Percentiles rank a stretch among this genome's conserved stretches.
These are phyloP conservation scores for Aureobasidium leucospermi DNA, from an alignment of 2,329 filamentous ascomycete species.

Conservation along the genomic window DNA sequence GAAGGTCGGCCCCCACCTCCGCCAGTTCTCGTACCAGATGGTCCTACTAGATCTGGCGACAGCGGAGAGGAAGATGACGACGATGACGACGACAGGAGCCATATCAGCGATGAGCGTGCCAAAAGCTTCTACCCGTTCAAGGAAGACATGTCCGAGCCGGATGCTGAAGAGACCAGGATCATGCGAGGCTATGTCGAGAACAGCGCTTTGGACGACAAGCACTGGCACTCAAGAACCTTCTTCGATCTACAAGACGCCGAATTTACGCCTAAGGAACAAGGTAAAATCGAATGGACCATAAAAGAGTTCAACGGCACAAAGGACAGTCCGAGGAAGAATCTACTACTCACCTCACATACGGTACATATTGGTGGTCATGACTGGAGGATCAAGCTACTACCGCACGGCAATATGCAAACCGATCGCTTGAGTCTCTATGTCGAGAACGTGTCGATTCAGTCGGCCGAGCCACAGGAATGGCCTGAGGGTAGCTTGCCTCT, in stretches of 20 bases:
- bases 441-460: slow-evolving; percentile 48
- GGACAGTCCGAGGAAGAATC: slow-evolving; percentile 51
- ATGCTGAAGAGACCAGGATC: slow-evolving; percentile 51
- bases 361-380: slow-evolving; percentile 53
- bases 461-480: slow-evolving; percentile 19
- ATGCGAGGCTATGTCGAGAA: slow-evolving; percentile 45
- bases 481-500: slow-evolving; percentile 23
- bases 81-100: slow-evolving; percentile 22
- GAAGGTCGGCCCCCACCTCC: slow-evolving; percentile 11
- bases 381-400: slow-evolving; percentile 61
- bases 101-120: slow-evolving; percentile 19
- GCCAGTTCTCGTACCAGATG: background rate
- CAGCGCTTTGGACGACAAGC: slow-evolving; percentile 50
- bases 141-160: slow-evolving; percentile 50
- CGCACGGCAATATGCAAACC: slow-evolving; percentile 49
- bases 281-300: slow-evolving; percentile 52
- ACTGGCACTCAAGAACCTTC: slow-evolving; percentile 54
- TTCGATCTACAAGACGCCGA: slow-evolving; percentile 52
- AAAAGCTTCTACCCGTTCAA: slow-evolving; percentile 45
- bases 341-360: slow-evolving; percentile 51
- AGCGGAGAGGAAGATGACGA: slow-evolving; percentile 20
- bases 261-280: slow-evolving; percentile 45
- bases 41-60: slow-evolving; percentile 16
- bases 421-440: slow-evolving; percentile 54
- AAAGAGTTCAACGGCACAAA: slow-evolving; percentile 53